Base-by-base conservation (phyloP, 2,329 filamentous ascomycete species). In the Arthrobotrys entomopaga region DNA sequence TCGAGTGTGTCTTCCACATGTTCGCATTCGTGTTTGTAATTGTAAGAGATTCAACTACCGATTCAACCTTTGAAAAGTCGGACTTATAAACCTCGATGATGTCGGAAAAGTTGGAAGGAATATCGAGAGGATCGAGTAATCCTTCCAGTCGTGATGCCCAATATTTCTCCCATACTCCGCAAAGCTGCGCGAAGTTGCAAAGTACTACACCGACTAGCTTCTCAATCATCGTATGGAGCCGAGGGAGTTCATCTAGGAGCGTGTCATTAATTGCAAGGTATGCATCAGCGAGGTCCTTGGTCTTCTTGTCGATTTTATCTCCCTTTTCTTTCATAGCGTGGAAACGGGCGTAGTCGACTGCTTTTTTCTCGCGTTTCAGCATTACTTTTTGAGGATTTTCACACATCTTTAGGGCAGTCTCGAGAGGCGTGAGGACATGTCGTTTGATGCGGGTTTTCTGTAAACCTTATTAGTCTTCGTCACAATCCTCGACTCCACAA, bases 201-300 rank as follows among this genome's bases (percentile, higher is more conserved):
- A 97, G 85, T 78, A 92, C 94, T 22, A 91, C 89, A 78, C 93
- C 91, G 78, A 95, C 92, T 75, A 97, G 84, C 78, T 89, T 91
- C 75, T 92, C 91, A 0, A 94, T 97, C 76, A 95, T 83, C 6
- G 84, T 83, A 59, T 95, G 96, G 15, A 99, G 86, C 80, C 89
- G 89, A 0, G 94, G 94, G 53, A 99, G 85, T 80, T 98, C 94
- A 77, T 94, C 90, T 82, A 97, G 97, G 72, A 98, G 85, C 0
- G 94, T 92, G 76, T 97, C 92, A 80, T 98, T 98, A 72, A 99
- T 85, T 6, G 93, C 92, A 46, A 91, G 87, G 81, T 97, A 99
- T 80, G 96, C 90, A 79, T 97, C 92, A 19, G 93, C 92, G 43
- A 91, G 87, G 78, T 96, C 92, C 15, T 87, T 85, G 2, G 93